A percentile compares a stretch with the other conserved stretches of the same genome.
phyloP scores from a whole-genome alignment of 495 filamentous ascomycete genomes.

The Penicillium atrosanguineum region DNA sequence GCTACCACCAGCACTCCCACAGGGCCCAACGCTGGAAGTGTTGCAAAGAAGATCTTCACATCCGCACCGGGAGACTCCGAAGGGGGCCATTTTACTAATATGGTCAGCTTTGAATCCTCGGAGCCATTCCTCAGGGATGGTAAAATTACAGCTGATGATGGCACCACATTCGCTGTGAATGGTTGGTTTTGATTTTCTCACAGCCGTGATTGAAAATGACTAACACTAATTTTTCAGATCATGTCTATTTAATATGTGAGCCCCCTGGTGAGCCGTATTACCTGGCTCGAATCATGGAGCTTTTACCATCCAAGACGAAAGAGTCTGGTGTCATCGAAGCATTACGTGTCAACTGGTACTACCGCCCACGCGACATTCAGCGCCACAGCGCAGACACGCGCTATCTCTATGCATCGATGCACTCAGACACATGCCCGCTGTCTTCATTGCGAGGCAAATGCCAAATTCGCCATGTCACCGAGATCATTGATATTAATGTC shows the following conservation, averaged over 20 bases:
- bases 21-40: constrained; percentile 31
- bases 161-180: constrained; percentile 76
- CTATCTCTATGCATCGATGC: constrained; percentile 93
- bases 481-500: constrained; percentile 77
- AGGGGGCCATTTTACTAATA: constrained; percentile 59
- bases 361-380: constrained; percentile 91
- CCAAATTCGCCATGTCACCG: constrained; percentile 77
- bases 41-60: constrained; percentile 43
- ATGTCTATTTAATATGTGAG: constrained; percentile 96
- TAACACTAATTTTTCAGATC: constrained; percentile 57
- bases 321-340: constrained; percentile 72
- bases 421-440: constrained; percentile 93
- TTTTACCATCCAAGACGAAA: constrained; percentile 77
- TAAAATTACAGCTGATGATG: constrained; percentile 85
- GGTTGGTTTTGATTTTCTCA: constrained; percentile 57
- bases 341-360: constrained; percentile 96
- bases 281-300: constrained; percentile 96
- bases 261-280: constrained; percentile 98
- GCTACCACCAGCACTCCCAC: constrained; percentile 56
- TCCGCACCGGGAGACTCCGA: constrained; percentile 41
- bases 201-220: background rate
- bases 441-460: constrained; percentile 91
- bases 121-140: constrained; percentile 69
- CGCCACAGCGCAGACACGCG: constrained; percentile 86
- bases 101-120: constrained; percentile 79